These are phyloP conservation scores for Trichoderma breve DNA, from an alignment of 2,329 filamentous ascomycete genomes.

Conservation along the genomic window DNA sequence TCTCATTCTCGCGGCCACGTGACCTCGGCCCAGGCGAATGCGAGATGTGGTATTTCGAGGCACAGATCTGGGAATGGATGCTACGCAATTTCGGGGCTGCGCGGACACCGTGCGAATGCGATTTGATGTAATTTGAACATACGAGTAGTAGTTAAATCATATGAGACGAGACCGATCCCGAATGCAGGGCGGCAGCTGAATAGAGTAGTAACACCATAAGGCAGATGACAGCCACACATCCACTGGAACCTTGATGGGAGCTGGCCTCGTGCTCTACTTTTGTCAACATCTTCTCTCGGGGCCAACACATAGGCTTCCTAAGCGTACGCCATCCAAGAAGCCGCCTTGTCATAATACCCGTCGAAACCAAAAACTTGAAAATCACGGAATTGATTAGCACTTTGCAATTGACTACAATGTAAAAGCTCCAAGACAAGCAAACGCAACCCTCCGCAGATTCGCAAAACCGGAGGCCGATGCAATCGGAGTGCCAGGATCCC, in stretches of 20 bases:
- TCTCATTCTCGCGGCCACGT: conserved; percentile 4
- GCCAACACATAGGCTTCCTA: neutral
- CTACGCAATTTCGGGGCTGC: conserved; percentile 16
- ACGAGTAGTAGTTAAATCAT: neutral
- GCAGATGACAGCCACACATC: neutral
- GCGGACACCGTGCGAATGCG: neutral
- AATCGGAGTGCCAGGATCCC: neutral
- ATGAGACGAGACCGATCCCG: neutral
- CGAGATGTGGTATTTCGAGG: neutral
- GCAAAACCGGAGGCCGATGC: neutral
- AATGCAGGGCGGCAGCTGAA: neutral
- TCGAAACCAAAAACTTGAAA: too few relatives aligned
- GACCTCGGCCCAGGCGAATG: neutral
- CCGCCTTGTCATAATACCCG: neutral
- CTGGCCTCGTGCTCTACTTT: neutral
- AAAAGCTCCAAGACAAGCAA: neutral
- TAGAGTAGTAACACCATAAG: neutral
- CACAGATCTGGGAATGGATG: neutral
- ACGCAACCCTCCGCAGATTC: neutral
- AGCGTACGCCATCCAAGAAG: neutral
- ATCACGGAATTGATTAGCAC: too few relatives aligned
- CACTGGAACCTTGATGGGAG: neutral
- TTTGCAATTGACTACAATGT: too few relatives aligned
- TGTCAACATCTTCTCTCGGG: too few relatives aligned
- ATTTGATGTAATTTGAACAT: neutral